Percentiles rank a stretch among this genome's conserved stretches.
phyloP scores from a whole-genome alignment of 371 early-diverging fungal genomes.

The Thermomucor indicae-seudaticae region DNA sequence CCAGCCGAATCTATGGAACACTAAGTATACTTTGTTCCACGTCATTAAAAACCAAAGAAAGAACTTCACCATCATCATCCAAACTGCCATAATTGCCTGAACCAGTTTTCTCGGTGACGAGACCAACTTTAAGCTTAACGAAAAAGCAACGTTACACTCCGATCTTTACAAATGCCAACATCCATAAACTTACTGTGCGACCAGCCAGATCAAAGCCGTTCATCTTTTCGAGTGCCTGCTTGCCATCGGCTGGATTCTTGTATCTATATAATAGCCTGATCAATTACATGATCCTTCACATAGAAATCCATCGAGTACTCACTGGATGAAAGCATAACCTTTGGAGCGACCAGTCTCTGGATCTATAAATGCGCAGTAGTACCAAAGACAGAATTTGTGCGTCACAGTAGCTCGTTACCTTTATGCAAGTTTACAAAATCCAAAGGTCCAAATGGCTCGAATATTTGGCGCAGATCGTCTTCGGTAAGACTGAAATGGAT shows the following conservation, averaged over 20 bases:
- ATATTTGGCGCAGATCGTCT: slow-evolving; percentile 78
- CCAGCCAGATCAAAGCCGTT: slow-evolving; percentile 84
- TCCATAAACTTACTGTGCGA: slow-evolving; percentile 45
- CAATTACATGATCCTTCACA: not conserved
- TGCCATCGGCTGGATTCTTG: slow-evolving; percentile 72
- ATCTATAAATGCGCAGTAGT: slow-evolving; percentile 30
- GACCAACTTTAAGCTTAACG: slow-evolving; percentile 73
- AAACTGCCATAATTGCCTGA: slow-evolving; percentile 31
- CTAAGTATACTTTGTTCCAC: not conserved
- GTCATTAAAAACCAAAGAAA: not conserved
- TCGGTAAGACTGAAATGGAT: slow-evolving; percentile 79
- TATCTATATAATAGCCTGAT: slow-evolving; percentile 42
- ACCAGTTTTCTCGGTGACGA: slow-evolving; percentile 67
- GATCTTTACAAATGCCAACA: not conserved
- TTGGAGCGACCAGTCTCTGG: slow-evolving; percentile 77
- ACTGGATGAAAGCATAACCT: slow-evolving; percentile 90
- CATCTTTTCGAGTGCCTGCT: slow-evolving; percentile 79
- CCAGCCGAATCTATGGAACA: slow-evolving; percentile 56
- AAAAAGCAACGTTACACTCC: not conserved
- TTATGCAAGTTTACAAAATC: slow-evolving; percentile 80
- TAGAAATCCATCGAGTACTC: slow-evolving; percentile 14
- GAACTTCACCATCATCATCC: slow-evolving; percentile 51
- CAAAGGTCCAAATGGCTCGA: slow-evolving; percentile 86
- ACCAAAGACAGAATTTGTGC: not conserved
- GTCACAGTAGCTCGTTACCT: slow-evolving; percentile 19